phyloP scores from a whole-genome alignment of 345 rosid genomes.

The Acer yangbiense region DNA sequence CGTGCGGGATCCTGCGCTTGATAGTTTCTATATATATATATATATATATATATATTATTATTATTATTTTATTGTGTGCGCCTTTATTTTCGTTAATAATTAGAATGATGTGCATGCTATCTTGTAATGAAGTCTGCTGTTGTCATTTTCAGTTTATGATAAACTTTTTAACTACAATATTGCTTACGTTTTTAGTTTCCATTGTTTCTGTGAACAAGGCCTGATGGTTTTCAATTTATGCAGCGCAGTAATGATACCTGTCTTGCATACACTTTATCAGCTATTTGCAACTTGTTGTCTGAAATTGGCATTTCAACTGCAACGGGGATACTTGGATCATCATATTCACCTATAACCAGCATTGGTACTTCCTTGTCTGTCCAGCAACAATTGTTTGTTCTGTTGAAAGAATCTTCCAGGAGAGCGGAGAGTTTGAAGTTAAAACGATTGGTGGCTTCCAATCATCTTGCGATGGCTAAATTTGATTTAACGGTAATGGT shows the following conservation, averaged over 20 bases:
- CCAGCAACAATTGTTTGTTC: slow-evolving; percentile 87
- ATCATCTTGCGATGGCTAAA: slow-evolving; percentile 94
- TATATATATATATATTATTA: too few species aligned
- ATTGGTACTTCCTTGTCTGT: slow-evolving; percentile 70
- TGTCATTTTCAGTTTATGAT: neutral
- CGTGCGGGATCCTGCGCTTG: too few species aligned
- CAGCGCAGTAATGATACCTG: slow-evolving; percentile 91
- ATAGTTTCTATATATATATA: too few species aligned
- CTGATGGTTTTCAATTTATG: slow-evolving; percentile 37
- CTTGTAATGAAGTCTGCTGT: slow-evolving; percentile 10
- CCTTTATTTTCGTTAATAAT: neutral
- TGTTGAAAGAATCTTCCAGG: slow-evolving; percentile 75
- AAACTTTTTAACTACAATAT: neutral
- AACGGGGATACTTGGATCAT: slow-evolving; percentile 72
- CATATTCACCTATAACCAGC: slow-evolving; percentile 65
- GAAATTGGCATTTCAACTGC: slow-evolving; percentile 80
- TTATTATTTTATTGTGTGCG: neutral
- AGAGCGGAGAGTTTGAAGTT: slow-evolving; percentile 86
- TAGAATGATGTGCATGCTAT: neutral
- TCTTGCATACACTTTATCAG: slow-evolving; percentile 92
- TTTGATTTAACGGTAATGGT: slow-evolving; percentile 79
- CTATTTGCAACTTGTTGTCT: slow-evolving; percentile 86
- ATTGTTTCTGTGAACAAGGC: neutral
- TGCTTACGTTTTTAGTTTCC: neutral
- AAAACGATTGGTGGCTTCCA: slow-evolving; percentile 82